phyloP scores from a whole-genome alignment of 1,139 yeast genomes.

The Yarrowia galli region DNA sequence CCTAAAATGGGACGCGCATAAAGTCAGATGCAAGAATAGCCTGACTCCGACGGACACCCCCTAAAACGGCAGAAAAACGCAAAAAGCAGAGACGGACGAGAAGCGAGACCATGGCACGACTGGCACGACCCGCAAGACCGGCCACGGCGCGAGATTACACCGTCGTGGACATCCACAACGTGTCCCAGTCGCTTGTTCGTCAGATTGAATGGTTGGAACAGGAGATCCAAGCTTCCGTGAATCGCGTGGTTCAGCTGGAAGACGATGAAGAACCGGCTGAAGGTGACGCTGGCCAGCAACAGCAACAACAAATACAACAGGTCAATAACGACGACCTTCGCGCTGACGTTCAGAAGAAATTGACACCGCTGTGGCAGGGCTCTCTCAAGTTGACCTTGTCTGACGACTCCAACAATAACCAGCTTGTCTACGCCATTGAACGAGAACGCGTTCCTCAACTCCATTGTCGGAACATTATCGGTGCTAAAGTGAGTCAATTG shows the following conservation, averaged over 20 bases:
- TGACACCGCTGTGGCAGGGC: constrained; percentile 29
- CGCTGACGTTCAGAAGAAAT: constrained; percentile 18
- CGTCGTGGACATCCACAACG: constrained; percentile 27
- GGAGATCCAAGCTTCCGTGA: constrained; percentile 23
- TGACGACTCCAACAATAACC: constrained; percentile 42
- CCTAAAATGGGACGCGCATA: constrained; percentile 25
- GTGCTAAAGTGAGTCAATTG: constrained; percentile 37
- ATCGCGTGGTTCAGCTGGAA: constrained; percentile 27
- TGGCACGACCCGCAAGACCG: neutral
- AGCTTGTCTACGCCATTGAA: constrained; percentile 46
- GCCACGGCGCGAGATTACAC: constrained; percentile 1
- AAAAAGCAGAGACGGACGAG: neutral
- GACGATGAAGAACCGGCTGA: constrained; percentile 6
- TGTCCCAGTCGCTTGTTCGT: constrained; percentile 22
- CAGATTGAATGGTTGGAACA: constrained; percentile 34
- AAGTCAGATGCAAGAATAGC: neutral
- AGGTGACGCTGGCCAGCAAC: neutral
- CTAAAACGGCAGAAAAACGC: neutral
- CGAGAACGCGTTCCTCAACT: constrained; percentile 42
- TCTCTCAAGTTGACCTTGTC: constrained; percentile 9
- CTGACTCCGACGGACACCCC: constrained; percentile 8
- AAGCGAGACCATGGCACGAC: constrained; percentile 11
- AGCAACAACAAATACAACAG: neutral
- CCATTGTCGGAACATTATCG: constrained; percentile 25
- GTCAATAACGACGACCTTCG: constrained; percentile 7